Percentiles rank a stretch among this genome's conserved stretches.
These are phyloP conservation scores for Friedmanniomyces simplex DNA, from an alignment of 495 filamentous ascomycete genomes.

Conservation along the genomic window DNA sequence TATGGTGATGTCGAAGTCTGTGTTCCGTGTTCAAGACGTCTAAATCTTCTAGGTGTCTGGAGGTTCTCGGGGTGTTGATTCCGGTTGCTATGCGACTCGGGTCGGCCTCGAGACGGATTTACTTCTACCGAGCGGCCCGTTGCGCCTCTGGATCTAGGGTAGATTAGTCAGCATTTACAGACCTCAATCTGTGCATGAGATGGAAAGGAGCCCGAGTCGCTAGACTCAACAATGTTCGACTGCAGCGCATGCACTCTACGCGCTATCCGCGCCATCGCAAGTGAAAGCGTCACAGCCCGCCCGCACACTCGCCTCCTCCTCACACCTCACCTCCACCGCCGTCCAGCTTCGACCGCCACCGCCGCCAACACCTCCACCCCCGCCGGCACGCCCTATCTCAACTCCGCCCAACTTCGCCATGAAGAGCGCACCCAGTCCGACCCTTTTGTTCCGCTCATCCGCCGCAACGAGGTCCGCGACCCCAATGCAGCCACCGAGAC, in stretches of 20 bases:
- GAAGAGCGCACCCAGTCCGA: not conserved
- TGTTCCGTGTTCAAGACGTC: not conserved
- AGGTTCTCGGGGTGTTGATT: not conserved
- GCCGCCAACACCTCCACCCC: not conserved
- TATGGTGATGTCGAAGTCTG: not conserved
- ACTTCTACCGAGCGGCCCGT: too few relatives aligned
- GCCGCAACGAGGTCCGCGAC: not conserved
- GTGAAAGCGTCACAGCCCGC: not conserved
- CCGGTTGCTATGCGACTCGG: not conserved
- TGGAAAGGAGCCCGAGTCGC: not conserved
- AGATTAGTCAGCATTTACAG: too few relatives aligned
- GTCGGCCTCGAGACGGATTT: not conserved
- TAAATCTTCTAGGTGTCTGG: not conserved
- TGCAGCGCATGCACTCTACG: conserved; percentile 16
- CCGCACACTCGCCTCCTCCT: conserved; percentile 3
- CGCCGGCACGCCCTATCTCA: conserved; percentile 5
- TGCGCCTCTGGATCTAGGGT: too few relatives aligned
- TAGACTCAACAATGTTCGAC: conserved; percentile 10
- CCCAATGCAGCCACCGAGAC: not conserved
- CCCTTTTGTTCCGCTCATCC: not conserved
- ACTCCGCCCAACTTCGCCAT: conserved; percentile 6
- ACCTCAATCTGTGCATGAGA: not conserved
- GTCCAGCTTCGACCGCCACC: conserved; percentile 2
- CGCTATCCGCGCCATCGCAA: conserved; percentile 12
- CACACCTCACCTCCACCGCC: conserved; percentile 1